Evolutionary conservation across 305 asterid genomes (phyloP).

Genomic region (Petunia hybrid): DNA sequence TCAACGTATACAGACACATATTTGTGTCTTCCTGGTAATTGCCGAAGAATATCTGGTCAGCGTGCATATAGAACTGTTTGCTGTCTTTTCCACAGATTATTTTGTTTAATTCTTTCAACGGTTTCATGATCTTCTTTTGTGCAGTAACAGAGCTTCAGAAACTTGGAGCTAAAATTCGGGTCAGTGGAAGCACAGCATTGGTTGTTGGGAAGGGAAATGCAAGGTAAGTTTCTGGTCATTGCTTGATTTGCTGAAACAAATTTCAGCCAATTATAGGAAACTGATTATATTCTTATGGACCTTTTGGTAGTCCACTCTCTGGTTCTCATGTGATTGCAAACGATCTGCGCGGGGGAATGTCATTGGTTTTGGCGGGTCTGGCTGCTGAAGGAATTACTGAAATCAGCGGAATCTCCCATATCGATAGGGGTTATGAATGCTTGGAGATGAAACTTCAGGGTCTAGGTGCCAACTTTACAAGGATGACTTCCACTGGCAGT

Average conservation of each 20-base stretch:
- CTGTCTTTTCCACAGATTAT: neutral
- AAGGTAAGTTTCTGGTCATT: slow-evolving; percentile 18
- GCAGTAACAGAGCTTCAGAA: slow-evolving; percentile 37
- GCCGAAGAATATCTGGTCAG: slow-evolving; percentile 7
- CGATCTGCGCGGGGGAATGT: slow-evolving; percentile 52
- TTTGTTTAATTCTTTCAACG: neutral
- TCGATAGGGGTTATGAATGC: slow-evolving; percentile 49
- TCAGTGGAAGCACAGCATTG: slow-evolving; percentile 40
- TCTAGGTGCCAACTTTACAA: slow-evolving; percentile 46
- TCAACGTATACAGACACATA: neutral
- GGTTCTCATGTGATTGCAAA: slow-evolving; percentile 49
- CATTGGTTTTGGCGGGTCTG: slow-evolving; percentile 53
- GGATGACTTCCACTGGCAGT: neutral
- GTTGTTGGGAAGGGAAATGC: slow-evolving; percentile 37
- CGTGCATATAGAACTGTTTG: slow-evolving; percentile 9
- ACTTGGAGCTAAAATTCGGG: slow-evolving; percentile 46
- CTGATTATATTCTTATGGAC: neutral
- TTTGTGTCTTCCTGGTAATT: neutral
- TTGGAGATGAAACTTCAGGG: slow-evolving; percentile 51
- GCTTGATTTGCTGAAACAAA: neutral
- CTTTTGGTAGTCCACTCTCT: slow-evolving; percentile 34
- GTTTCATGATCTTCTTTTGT: neutral
- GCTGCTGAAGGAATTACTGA: slow-evolving; percentile 54
- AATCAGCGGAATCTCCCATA: slow-evolving; percentile 40
- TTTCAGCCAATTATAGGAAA: neutral